Conservation (phyloP, 805 yeast genomes). For the Cyberlindnera saturnus region DNA sequence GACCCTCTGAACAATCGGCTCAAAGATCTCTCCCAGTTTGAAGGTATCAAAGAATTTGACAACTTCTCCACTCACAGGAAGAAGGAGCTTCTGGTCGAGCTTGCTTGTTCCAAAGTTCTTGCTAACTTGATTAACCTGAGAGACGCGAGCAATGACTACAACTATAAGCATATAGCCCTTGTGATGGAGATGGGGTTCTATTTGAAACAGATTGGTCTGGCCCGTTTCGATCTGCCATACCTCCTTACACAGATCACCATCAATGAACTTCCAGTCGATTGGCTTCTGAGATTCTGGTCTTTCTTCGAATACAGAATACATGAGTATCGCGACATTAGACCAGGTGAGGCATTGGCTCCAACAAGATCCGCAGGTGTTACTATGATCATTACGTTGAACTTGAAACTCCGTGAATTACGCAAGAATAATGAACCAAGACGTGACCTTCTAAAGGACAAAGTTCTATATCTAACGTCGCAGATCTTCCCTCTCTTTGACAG, state of each 20-base stretch:
- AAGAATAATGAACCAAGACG: slow-evolving; percentile 14
- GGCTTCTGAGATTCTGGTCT: slow-evolving; percentile 19
- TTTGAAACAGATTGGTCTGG: slow-evolving; percentile 2
- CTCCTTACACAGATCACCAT: slow-evolving; percentile 7
- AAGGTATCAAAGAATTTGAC: background rate
- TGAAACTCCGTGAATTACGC: slow-evolving; percentile 6
- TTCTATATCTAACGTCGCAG: slow-evolving; percentile 11
- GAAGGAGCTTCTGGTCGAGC: slow-evolving; percentile 5
- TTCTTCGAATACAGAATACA: slow-evolving; percentile 13
- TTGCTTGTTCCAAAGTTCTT: slow-evolving; percentile 5
- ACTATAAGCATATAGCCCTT: slow-evolving; percentile 11
- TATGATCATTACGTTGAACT: slow-evolving; percentile 12
- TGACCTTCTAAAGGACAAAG: slow-evolving; percentile 14
- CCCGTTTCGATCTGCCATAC: slow-evolving; percentile 11
- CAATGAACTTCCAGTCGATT: slow-evolving; percentile 5
- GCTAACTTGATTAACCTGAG: slow-evolving; percentile 8
- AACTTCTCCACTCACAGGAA: background rate
- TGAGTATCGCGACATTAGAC: background rate
- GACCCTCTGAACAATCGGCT: background rate
- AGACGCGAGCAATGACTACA: slow-evolving; percentile 9
- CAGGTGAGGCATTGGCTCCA: slow-evolving; percentile 1
- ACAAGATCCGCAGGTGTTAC: slow-evolving; percentile 11
- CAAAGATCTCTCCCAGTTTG: background rate
- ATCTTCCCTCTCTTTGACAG: slow-evolving; percentile 11
- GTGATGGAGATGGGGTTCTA: slow-evolving; percentile 17